A percentile compares a stretch with the other conserved stretches of the same genome.
These are phyloP conservation scores for Scheffersomyces insectosa DNA, from an alignment of 1,139 yeast genomes.

Conservation along the genomic window DNA sequence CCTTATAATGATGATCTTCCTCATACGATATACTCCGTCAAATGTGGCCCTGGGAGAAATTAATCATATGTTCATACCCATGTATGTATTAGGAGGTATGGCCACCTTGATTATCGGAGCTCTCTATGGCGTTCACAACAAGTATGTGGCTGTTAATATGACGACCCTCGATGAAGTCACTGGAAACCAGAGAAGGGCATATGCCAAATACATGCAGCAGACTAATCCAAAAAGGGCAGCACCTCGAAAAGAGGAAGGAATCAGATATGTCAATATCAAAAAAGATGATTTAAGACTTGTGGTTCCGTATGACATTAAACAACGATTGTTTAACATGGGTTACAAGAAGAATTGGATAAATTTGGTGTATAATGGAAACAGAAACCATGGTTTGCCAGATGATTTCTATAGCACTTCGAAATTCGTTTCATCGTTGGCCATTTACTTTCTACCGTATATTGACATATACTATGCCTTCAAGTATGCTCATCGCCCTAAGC, in stretches of 20 bases:
- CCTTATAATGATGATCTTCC: slow-evolving; percentile 26
- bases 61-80: slow-evolving; percentile 49
- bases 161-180: slow-evolving; percentile 39
- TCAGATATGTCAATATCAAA: slow-evolving; percentile 32
- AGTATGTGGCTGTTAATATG: slow-evolving; percentile 40
- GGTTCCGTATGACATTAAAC: slow-evolving; percentile 27
- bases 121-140: slow-evolving; percentile 35
- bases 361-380: slow-evolving; percentile 30
- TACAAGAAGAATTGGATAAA: slow-evolving; percentile 35
- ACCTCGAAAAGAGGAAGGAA: slow-evolving; percentile 34
- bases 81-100: slow-evolving; percentile 38
- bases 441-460: slow-evolving; percentile 30
- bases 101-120: slow-evolving; percentile 45
- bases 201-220: slow-evolving; percentile 21
- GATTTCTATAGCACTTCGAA: slow-evolving; percentile 10
- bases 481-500: slow-evolving; percentile 3
- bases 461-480: slow-evolving; percentile 22
- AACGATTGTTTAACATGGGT: slow-evolving; percentile 32
- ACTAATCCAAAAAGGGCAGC: slow-evolving; percentile 7
- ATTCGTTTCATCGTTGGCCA: slow-evolving; percentile 19
- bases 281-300: slow-evolving; percentile 26
- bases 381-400: slow-evolving; percentile 16
- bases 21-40: slow-evolving; percentile 26
- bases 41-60: slow-evolving; percentile 24
- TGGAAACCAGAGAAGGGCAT: slow-evolving; percentile 23